Percentiles rank a stretch among this genome's conserved stretches.
Conservation (phyloP, 169 alveolate genomes). For the Plasmodium vinckei region DNA sequence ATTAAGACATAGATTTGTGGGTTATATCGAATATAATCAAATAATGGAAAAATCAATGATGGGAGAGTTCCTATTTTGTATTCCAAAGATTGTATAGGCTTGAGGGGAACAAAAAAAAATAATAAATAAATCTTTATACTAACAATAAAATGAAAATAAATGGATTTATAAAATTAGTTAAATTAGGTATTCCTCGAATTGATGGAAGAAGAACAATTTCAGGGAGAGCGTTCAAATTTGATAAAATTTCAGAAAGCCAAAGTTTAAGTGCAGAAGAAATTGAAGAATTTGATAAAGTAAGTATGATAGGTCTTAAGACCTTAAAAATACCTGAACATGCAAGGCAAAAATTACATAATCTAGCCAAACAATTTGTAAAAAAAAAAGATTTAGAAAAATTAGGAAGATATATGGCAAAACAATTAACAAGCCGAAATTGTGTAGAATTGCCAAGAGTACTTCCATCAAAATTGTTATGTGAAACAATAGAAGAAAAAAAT, state of each 20-base stretch:
- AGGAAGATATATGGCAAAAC: conserved; percentile 81
- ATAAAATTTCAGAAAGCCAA: conserved; percentile 49
- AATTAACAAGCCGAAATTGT: conserved; percentile 84
- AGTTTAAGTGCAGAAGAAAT: conserved; percentile 62
- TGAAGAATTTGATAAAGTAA: conserved; percentile 44
- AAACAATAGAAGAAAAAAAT: conserved; percentile 37
- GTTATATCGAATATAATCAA: too few species aligned
- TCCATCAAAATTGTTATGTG: conserved; percentile 80
- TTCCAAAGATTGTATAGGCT: too few species aligned
- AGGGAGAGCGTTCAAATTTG: conserved; percentile 39
- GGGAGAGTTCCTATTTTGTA: too few species aligned
- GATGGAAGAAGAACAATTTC: not conserved
- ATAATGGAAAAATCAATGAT: too few species aligned
- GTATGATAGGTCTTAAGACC: conserved; percentile 49
- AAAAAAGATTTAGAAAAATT: conserved; percentile 87
- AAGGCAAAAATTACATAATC: conserved; percentile 78
- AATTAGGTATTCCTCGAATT: too few species aligned
- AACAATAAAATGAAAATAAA: too few species aligned
- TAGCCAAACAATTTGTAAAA: conserved; percentile 80
- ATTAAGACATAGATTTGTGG: too few species aligned
- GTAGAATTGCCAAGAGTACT: conserved; percentile 88
- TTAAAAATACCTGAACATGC: conserved; percentile 82
- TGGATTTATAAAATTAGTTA: too few species aligned
- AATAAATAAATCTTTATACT: too few species aligned
- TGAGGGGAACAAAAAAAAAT: too few species aligned